phyloP scores from a whole-genome alignment of 371 early-diverging fungal species.

The Lichtheimia ramosa region DNA sequence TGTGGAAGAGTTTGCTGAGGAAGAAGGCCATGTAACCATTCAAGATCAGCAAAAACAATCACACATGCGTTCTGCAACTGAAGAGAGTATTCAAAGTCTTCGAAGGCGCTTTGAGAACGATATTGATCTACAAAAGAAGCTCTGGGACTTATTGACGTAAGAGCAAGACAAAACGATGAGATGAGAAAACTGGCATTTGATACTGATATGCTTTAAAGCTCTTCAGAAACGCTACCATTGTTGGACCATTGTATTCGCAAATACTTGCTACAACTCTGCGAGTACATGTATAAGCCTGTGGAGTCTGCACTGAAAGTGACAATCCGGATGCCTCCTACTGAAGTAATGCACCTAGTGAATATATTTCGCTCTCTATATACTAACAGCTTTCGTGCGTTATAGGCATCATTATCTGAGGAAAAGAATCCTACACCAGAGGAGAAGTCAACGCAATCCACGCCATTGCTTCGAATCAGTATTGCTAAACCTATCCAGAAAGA shows the following conservation, averaged over 20 bases:
- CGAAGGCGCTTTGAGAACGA: slow-evolving; percentile 41
- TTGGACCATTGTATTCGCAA: slow-evolving; percentile 58
- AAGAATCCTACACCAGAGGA: neutral
- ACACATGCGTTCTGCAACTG: slow-evolving; percentile 24
- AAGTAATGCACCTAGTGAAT: slow-evolving; percentile 2
- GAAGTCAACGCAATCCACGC: neutral
- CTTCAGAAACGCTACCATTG: slow-evolving; percentile 26
- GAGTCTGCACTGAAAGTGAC: slow-evolving; percentile 58
- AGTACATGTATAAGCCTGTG: slow-evolving; percentile 60
- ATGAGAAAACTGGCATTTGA: neutral
- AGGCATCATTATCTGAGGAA: neutral
- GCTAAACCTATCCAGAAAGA: slow-evolving; percentile 22
- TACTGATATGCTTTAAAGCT: slow-evolving; percentile 9
- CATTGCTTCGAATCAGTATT: slow-evolving; percentile 31
- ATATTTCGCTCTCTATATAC: too few species aligned
- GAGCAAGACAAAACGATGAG: neutral
- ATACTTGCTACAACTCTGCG: slow-evolving; percentile 58
- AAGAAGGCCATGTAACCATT: slow-evolving; percentile 40
- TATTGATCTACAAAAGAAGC: slow-evolving; percentile 28
- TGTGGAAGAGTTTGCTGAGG: slow-evolving; percentile 50
- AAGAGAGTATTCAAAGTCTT: slow-evolving; percentile 30
- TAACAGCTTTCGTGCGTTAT: too few species aligned
- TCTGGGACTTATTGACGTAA: slow-evolving; percentile 48
- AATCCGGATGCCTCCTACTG: slow-evolving; percentile 40
- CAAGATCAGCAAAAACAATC: slow-evolving; percentile 26